Percentiles rank a stretch among this genome's conserved stretches.
These are phyloP conservation scores for Phialophora verrucosa DNA, from an alignment of 2,329 filamentous ascomycete species.

Conservation along the genomic window DNA sequence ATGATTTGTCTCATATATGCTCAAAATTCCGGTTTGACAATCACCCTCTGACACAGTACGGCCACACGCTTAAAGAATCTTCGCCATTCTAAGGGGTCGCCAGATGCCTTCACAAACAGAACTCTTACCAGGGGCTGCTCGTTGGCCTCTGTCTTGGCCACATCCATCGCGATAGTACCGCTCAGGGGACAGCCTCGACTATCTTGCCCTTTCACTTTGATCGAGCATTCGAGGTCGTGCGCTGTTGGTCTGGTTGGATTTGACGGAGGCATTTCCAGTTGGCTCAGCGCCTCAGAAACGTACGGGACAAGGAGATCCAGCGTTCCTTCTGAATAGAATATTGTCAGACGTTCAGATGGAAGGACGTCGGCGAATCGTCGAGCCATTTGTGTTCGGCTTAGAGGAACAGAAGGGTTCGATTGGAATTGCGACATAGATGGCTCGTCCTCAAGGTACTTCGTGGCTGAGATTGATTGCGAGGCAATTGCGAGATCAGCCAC, in stretches of 20 bases:
- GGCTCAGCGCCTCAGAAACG: constrained; percentile 79
- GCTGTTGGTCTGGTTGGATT: constrained; percentile 50
- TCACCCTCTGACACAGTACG: constrained; percentile 81
- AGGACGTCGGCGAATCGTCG: constrained; percentile 89
- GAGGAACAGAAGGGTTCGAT: constrained; percentile 74
- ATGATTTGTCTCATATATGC: not conserved
- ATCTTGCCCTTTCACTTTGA: constrained; percentile 76
- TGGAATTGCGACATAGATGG: constrained; percentile 86
- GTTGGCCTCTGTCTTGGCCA: constrained; percentile 64
- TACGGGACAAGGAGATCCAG: constrained; percentile 77
- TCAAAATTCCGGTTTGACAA: constrained; percentile 65
- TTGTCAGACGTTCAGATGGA: constrained; percentile 82
- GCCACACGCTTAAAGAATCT: constrained; percentile 97
- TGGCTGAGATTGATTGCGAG: constrained; percentile 53
- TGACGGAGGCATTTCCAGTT: constrained; percentile 78
- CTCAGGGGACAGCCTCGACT: constrained; percentile 53
- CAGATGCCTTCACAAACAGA: constrained; percentile 90
- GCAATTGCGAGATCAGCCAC: constrained; percentile 42
- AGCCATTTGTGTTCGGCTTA: constrained; percentile 87
- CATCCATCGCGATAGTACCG: constrained; percentile 53
- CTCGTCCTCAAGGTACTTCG: constrained; percentile 73
- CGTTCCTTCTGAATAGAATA: constrained; percentile 87
- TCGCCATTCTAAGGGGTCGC: constrained; percentile 95
- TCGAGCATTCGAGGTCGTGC: constrained; percentile 61
- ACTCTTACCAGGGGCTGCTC: constrained; percentile 64